Evolutionary conservation across 73 alveolate species (phyloP).

Genomic region (Breviolum minutum): DNA sequence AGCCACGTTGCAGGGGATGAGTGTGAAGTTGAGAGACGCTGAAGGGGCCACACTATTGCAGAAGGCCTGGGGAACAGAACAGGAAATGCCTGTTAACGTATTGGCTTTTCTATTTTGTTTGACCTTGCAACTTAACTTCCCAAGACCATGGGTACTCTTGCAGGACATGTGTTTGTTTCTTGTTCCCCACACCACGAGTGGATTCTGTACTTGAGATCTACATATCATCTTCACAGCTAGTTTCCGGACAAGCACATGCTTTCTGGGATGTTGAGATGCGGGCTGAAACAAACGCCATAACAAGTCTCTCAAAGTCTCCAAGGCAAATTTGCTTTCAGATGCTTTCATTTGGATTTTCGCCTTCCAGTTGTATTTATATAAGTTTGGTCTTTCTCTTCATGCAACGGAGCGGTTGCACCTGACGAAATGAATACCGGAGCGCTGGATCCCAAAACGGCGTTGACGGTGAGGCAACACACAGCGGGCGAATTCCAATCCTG

Average conservation of each 20-base stretch:
- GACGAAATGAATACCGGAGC: neutral
- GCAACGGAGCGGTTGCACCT: neutral
- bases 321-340: neutral
- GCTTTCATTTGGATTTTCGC: neutral
- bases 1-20: slow-evolving; percentile 35
- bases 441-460: neutral
- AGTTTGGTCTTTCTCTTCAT: neutral
- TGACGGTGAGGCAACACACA: slow-evolving; percentile 55
- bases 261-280: too few species aligned
- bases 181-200: too few species aligned
- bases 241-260: too few species aligned
- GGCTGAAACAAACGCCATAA: too few species aligned
- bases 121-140: too few species aligned
- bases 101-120: too few species aligned
- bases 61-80: slow-evolving; percentile 9
- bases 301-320: too few species aligned
- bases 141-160: too few species aligned
- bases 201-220: too few species aligned
- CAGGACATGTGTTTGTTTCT: too few species aligned
- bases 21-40: slow-evolving; percentile 61
- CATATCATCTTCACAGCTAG: too few species aligned
- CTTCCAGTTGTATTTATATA: neutral
- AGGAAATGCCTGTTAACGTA: neutral
- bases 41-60: slow-evolving; percentile 88
- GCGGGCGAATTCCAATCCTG: slow-evolving; percentile 66